Percentiles rank a stretch among this genome's conserved stretches.
Conservation (phyloP, 352 stramenopile species). For the Pythium graminicola region DNA sequence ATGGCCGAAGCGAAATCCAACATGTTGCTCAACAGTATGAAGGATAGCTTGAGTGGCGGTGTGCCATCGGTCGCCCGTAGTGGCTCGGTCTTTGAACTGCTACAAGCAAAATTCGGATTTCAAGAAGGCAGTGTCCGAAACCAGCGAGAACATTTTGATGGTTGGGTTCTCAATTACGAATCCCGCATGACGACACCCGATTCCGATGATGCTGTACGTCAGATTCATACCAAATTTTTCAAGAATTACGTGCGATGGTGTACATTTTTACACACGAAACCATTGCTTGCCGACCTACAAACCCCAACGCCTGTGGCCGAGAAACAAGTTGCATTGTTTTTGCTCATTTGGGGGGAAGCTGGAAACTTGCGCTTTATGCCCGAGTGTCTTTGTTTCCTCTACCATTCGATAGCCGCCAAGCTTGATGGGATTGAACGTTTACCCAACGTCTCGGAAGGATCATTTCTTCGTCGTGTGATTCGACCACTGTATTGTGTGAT, state of each 20-base stretch:
- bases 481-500: constrained; percentile 75
- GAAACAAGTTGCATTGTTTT: constrained; percentile 68
- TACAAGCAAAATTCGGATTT: constrained; percentile 84
- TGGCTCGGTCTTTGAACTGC: constrained; percentile 61
- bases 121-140: constrained; percentile 80
- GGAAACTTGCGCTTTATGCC: constrained; percentile 86
- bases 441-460: constrained; percentile 55
- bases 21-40: constrained; percentile 28
- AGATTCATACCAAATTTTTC: constrained; percentile 93
- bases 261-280: constrained; percentile 82
- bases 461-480: constrained; percentile 67
- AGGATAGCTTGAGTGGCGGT: constrained; percentile 11
- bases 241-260: constrained; percentile 95
- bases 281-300: constrained; percentile 60
- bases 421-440: constrained; percentile 51
- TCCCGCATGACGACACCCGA: constrained; percentile 41
- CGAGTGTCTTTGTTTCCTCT: constrained; percentile 85
- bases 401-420: constrained; percentile 74
- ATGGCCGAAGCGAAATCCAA: constrained; percentile 21
- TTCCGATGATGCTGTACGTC: constrained; percentile 53
- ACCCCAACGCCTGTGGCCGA: constrained; percentile 28
- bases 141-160: constrained; percentile 82
- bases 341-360: constrained; percentile 82
- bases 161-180: constrained; percentile 81
- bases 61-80: constrained; percentile 22